A percentile compares a stretch with the other conserved stretches of the same genome.
Conservation (phyloP, 2,329 filamentous ascomycete species). For the Venturia asperata region DNA sequence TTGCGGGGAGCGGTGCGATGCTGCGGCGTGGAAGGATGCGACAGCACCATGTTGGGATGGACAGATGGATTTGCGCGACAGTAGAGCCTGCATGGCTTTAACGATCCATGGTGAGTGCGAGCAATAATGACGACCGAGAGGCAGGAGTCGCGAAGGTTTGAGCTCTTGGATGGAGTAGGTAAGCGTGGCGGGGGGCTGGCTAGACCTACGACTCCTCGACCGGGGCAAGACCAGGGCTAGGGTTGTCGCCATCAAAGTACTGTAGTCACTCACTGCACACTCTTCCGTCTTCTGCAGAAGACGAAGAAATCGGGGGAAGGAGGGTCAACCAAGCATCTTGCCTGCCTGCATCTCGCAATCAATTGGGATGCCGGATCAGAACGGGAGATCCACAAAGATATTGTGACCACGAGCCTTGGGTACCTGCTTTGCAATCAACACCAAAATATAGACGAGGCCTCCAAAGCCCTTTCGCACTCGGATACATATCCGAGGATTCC, state of each 20-base stretch:
- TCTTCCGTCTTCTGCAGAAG: background rate
- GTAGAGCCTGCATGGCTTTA: background rate
- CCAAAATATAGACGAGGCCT: background rate
- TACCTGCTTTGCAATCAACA: background rate
- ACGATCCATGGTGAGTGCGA: background rate
- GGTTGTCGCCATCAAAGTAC: no score
- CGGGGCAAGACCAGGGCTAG: no score
- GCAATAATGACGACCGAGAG: background rate
- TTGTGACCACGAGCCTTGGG: no score
- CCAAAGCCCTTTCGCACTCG: background rate
- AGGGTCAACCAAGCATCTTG: background rate
- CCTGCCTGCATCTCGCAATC: background rate
- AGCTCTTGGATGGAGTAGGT: background rate
- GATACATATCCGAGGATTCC: background rate
- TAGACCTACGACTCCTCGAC: no score
- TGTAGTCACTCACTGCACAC: no score
- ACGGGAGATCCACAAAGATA: slow-evolving; percentile 1
- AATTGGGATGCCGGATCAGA: background rate
- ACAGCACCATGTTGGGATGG: slow-evolving; percentile 3
- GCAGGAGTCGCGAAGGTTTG: background rate
- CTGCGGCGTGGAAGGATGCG: slow-evolving; percentile 7
- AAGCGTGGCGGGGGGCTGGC: background rate
- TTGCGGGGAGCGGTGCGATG: background rate
- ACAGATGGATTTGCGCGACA: background rate
- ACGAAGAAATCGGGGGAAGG: background rate